These are phyloP conservation scores for Pittosporum tobira DNA, from an alignment of 129 eudicot genomes.

Conservation along the genomic window DNA sequence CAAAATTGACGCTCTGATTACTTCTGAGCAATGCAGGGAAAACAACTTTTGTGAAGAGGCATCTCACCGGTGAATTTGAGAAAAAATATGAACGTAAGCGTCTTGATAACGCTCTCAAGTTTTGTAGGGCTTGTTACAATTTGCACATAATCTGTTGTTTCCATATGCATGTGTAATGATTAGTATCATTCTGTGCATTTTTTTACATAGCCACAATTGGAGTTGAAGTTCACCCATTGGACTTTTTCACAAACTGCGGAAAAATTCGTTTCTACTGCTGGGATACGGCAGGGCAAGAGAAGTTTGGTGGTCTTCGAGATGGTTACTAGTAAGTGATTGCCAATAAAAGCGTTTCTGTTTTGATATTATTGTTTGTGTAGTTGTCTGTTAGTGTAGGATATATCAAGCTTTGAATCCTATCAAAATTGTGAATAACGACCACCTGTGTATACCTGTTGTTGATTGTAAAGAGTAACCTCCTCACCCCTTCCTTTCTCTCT, in stretches of 20 bases:
- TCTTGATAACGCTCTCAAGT: too few species aligned
- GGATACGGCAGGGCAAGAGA: slow-evolving; percentile 65
- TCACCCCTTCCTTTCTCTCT: too few species aligned
- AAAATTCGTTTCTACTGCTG: slow-evolving; percentile 48
- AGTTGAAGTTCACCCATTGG: slow-evolving; percentile 53
- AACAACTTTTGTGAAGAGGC: slow-evolving; percentile 55
- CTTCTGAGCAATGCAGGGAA: slow-evolving; percentile 25
- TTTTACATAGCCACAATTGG: slow-evolving; percentile 32
- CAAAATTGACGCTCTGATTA: too few species aligned
- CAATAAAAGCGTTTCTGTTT: too few species aligned
- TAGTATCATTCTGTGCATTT: not conserved
- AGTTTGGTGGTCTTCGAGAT: slow-evolving; percentile 49
- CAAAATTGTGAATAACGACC: too few species aligned
- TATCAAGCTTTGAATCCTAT: too few species aligned
- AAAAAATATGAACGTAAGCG: slow-evolving; percentile 60
- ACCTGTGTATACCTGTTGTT: too few species aligned
- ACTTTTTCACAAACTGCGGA: slow-evolving; percentile 51
- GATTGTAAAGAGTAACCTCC: too few species aligned
- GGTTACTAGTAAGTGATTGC: slow-evolving; percentile 37
- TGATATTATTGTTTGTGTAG: too few species aligned
- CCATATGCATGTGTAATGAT: not conserved
- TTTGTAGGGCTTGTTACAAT: too few species aligned
- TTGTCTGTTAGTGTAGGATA: too few species aligned
- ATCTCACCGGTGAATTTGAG: slow-evolving; percentile 47
- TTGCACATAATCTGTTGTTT: not conserved